Base-by-base conservation (phyloP, 1,139 yeast genomes). In the Hansenula lynferdii region DNA sequence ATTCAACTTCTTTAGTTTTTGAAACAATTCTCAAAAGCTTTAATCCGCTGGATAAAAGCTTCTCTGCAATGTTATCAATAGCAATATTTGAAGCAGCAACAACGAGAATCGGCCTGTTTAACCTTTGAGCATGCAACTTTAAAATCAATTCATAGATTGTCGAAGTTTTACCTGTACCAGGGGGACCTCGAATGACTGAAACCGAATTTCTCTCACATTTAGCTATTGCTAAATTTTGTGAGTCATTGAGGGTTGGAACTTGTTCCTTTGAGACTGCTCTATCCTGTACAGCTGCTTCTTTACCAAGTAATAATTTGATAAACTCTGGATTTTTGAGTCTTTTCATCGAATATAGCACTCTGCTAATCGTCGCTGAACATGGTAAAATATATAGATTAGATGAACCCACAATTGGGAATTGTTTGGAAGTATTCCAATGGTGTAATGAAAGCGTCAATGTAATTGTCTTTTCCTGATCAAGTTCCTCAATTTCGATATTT, bases 11-110 rank as follows among this genome's bases (percentile, higher is more conserved):
- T 52, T 80, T 82, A 36, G 76, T 75, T 35, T 62, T 64, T 0
- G 87, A 75, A 1, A 77, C 74, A 42, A 81, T 77, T 62, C 90
- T 67, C 37, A 81, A 56, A 17, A 80, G 71, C 15, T 54, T 59
- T 27, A 60, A 48, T 28, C 72, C 73, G 6, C 70, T 72, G 45
- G 75, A 74, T 30, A 69, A 67, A 42, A 81, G 63, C 51, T 81
- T 80, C 51, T 81, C 89, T 0, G 87, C 89, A 57, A 81, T 80
- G 49, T 81, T 81, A 54, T 81, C 90, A 50, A 81, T 80, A 2
- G 90, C 89, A 54, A 81, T 77, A 52, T 81, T 81, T 1, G 87
- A 80, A 0, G 86, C 85, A 0, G 90, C 89, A 38, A 80, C 86
- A 38, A 82, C 86, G 42, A 80, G 64, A 31, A 81, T 77, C 3